These are phyloP conservation scores for Hypoxylon fragiforme DNA, from an alignment of 495 filamentous ascomycete genomes.

Conservation along the genomic window DNA sequence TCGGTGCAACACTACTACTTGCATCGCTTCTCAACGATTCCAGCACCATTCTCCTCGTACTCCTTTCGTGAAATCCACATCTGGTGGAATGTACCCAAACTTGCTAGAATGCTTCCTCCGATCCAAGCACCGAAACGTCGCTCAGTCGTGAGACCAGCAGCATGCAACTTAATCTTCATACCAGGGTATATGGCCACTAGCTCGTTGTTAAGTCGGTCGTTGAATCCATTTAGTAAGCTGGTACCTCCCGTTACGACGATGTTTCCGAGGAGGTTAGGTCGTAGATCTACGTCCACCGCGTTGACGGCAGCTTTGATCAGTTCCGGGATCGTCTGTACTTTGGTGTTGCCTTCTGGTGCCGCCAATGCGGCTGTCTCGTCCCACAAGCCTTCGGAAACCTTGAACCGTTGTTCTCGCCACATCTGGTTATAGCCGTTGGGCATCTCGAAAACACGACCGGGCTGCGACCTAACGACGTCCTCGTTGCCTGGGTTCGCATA, in stretches of 20 bases:
- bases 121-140: conserved; percentile 92
- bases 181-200: conserved; percentile 77
- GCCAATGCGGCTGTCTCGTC: conserved; percentile 71
- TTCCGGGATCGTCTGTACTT: conserved; percentile 74
- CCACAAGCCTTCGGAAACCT: conserved; percentile 83
- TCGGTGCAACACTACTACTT: conserved; percentile 52
- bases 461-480: conserved; percentile 64
- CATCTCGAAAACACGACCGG: conserved; percentile 90
- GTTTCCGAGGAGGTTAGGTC: conserved; percentile 78
- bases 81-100: conserved; percentile 98
- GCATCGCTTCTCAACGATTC: conserved; percentile 77
- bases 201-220: conserved; percentile 83
- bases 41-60: conserved; percentile 74
- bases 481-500: conserved; percentile 64
- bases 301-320: conserved; percentile 76
- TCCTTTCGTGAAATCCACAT: conserved; percentile 94
- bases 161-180: conserved; percentile 78
- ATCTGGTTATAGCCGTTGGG: conserved; percentile 94
- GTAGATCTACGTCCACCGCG: conserved; percentile 84
- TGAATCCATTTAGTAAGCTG: conserved; percentile 84
- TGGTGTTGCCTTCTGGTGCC: conserved; percentile 47
- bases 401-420: conserved; percentile 84
- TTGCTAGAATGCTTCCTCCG: conserved; percentile 92
- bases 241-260: conserved; percentile 92
- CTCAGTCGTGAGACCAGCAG: conserved; percentile 83